These are phyloP conservation scores for Hypoxylon sp. DNA, from an alignment of 2,329 filamentous ascomycete species.

Conservation along the genomic window DNA sequence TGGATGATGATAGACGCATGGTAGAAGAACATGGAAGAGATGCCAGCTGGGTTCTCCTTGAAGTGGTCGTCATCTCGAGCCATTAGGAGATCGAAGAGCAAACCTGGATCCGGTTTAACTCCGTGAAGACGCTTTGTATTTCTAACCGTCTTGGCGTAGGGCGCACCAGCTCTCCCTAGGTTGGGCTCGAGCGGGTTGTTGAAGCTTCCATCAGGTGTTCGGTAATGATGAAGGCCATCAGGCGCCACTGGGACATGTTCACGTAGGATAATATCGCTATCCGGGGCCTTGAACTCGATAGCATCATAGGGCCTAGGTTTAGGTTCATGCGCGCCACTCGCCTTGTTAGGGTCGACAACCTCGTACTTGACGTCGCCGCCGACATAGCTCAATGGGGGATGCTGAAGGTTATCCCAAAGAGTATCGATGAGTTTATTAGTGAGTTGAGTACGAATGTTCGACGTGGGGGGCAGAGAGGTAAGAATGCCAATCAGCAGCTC, in stretches of 20 bases:
- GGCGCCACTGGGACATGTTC: slow-evolving; percentile 57
- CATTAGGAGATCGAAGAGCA: slow-evolving; percentile 78
- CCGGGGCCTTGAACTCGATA: slow-evolving; percentile 60
- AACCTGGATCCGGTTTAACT: slow-evolving; percentile 73
- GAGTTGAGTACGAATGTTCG: slow-evolving; percentile 55
- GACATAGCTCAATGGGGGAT: slow-evolving; percentile 65
- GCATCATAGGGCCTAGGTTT: slow-evolving; percentile 49
- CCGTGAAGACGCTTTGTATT: slow-evolving; percentile 70
- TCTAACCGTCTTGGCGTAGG: slow-evolving; percentile 77
- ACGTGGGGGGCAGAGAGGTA: slow-evolving; percentile 56
- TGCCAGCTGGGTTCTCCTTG: slow-evolving; percentile 77
- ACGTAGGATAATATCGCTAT: slow-evolving; percentile 56
- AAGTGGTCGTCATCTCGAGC: slow-evolving; percentile 67
- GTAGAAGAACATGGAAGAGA: slow-evolving; percentile 83
- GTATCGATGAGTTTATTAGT: slow-evolving; percentile 67
- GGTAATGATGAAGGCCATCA: slow-evolving; percentile 55
- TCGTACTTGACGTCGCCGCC: slow-evolving; percentile 60
- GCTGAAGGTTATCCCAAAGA: slow-evolving; percentile 68
- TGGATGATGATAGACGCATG: slow-evolving; percentile 78
- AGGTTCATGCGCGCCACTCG: slow-evolving; percentile 55
- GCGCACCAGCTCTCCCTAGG: slow-evolving; percentile 74
- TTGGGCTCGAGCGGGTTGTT: slow-evolving; percentile 75
- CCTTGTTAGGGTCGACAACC: slow-evolving; percentile 52
- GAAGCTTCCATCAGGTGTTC: slow-evolving; percentile 58
- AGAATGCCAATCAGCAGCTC: slow-evolving; percentile 60